These are phyloP conservation scores for Ophiostoma ips DNA, from an alignment of 2,329 filamentous ascomycete species.

Conservation along the genomic window DNA sequence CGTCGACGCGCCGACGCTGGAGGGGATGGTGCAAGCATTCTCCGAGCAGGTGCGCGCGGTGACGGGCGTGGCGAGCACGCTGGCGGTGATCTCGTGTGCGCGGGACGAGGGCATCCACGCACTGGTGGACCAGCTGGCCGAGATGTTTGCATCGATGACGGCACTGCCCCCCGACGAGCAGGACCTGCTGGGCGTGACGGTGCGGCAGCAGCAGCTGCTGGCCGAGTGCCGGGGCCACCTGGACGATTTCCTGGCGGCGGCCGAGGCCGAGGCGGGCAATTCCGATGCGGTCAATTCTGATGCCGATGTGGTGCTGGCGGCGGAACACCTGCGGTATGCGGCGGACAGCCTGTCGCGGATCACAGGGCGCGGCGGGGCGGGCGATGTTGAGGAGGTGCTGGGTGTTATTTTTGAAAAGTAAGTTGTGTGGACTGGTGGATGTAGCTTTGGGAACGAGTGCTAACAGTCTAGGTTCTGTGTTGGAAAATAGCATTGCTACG, in stretches of 20 bases:
- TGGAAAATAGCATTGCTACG: constrained; percentile 23
- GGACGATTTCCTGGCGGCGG: constrained; percentile 54
- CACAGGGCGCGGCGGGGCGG: constrained; percentile 69
- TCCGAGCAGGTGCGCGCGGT: not conserved
- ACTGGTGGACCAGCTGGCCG: constrained; percentile 58
- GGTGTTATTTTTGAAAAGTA: constrained; percentile 97
- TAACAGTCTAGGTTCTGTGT: constrained; percentile 28
- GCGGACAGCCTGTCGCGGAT: constrained; percentile 72
- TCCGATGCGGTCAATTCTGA: constrained; percentile 77
- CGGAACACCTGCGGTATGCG: constrained; percentile 73
- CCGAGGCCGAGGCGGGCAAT: constrained; percentile 10
- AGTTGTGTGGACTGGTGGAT: constrained; percentile 23
- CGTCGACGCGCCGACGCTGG: constrained; percentile 18
- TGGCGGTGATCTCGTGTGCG: constrained; percentile 8
- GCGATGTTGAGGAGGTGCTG: constrained; percentile 89
- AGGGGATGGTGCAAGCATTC: not conserved
- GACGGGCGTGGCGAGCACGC: constrained; percentile 2
- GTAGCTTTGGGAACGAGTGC: not conserved
- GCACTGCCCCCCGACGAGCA: constrained; percentile 56
- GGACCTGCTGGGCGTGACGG: constrained; percentile 79
- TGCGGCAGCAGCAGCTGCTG: constrained; percentile 74
- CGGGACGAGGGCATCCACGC: constrained; percentile 34
- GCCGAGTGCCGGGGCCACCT: constrained; percentile 58
- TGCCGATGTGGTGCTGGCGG: constrained; percentile 71
- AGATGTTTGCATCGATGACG: constrained; percentile 58